These are phyloP conservation scores for Calonectria multiphialidica DNA, from an alignment of 2,329 filamentous ascomycete genomes.

Conservation along the genomic window DNA sequence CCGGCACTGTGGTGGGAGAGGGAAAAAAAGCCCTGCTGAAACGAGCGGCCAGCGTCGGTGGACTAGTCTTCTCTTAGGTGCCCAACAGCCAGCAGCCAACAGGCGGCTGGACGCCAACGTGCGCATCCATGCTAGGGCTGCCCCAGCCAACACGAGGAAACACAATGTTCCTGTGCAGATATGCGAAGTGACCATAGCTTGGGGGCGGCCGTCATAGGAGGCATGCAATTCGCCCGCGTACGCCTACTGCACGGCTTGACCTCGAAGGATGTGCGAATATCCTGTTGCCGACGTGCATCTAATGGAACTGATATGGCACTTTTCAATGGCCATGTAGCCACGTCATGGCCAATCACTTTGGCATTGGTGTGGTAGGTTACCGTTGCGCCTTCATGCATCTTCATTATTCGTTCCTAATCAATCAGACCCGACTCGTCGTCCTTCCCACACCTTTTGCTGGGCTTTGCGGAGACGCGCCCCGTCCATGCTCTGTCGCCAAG, in stretches of 20 bases:
- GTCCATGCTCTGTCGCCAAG: conserved; percentile 81
- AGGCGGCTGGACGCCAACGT: not conserved
- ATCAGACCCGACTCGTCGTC: conserved; percentile 25
- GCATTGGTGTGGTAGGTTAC: not conserved
- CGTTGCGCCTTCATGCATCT: conserved; percentile 13
- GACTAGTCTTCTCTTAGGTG: no score
- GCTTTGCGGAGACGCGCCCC: conserved; percentile 58
- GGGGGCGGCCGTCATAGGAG: not conserved
- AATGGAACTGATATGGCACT: conserved; percentile 14
- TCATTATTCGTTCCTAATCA: conserved; percentile 33
- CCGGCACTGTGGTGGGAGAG: not conserved
- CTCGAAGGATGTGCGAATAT: not conserved
- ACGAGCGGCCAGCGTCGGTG: no score
- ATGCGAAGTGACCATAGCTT: conserved; percentile 15
- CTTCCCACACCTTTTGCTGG: conserved; percentile 38
- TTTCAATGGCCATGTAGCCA: not conserved
- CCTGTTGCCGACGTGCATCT: conserved; percentile 21
- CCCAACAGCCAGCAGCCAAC: not conserved
- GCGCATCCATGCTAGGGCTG: not conserved
- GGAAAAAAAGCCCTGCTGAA: no score
- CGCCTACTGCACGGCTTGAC: conserved; percentile 5
- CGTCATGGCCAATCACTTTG: conserved; percentile 14
- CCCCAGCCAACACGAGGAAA: not conserved
- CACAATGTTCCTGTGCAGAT: conserved; percentile 10
- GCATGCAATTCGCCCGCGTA: conserved; percentile 16